Evolutionary conservation across 2,329 filamentous ascomycete species (phyloP), one percentile per base, ranked within the genome.

Genomic region (Neonectria sp.): DNA sequence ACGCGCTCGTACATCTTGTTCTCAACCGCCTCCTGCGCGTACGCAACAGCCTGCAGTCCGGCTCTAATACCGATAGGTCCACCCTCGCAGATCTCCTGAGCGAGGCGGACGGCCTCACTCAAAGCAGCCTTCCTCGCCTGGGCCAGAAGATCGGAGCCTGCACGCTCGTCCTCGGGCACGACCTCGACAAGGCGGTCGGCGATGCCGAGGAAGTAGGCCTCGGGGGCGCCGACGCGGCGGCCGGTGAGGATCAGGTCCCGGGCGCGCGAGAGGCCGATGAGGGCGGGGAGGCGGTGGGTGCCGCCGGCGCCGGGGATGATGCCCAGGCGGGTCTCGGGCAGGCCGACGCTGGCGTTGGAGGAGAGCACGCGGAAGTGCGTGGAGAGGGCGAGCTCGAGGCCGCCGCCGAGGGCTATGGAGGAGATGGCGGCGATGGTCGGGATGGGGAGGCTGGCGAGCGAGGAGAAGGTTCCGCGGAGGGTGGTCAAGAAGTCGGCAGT

Each of bases 261-360:
- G n/a, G 96, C 96, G 62, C 95, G 90, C 29, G 88, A 86, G 27
- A 92, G 83, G 6, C 96, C 96, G 71, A 99, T 92, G 24, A 99
- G 82, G 9, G 87, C 88, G 2, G 95, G 94, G 1, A 99, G 90
- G 11, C 96, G 91, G 81, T 94, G 94, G 1, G 95, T 98, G 67
- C 95, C 96, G 49, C 96, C 96, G 2, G 95, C 96, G 66, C 96
- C 96, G 3, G 96, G 96, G 71, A 99, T 93, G 79, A 99, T 99
- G 63, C 93, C 96, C 3, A 99, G 88, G 3, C 95, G 88, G 2
- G 96, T 98, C 80, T 99, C 96, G 1, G 96, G 96, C 6, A 98
- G 89, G 0, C 91, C 95, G 61, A 99, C 90, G 27, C 86, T 84
- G 17, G 94, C 93, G 37, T 91, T 93, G 45, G 93, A 94, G 35